These are phyloP conservation scores for Globisporangium cylindrosporum DNA, from an alignment of 352 stramenopile species.

Conservation along the genomic window DNA sequence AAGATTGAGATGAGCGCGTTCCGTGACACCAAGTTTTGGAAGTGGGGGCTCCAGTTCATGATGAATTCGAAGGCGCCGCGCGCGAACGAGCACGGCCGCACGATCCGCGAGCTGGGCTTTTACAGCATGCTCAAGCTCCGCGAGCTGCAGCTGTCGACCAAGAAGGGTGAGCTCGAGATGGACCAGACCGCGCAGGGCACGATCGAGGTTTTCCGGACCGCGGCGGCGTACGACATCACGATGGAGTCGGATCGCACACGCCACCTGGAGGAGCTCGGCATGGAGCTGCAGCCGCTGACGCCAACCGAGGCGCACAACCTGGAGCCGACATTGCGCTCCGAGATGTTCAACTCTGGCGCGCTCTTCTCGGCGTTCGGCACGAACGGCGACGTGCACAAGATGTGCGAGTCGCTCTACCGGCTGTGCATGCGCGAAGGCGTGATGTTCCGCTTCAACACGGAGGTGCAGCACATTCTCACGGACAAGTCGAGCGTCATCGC, in stretches of 20 bases:
- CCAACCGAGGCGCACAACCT: conserved; percentile 54
- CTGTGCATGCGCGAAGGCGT: conserved; percentile 80
- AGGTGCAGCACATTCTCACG: conserved; percentile 76
- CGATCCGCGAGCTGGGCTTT: conserved; percentile 80
- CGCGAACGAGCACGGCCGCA: conserved; percentile 75
- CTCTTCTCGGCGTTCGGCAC: conserved; percentile 81
- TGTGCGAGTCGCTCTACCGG: conserved; percentile 78
- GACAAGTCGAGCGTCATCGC: conserved; percentile 77
- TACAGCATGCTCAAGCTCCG: conserved; percentile 86
- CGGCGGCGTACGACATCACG: conserved; percentile 58
- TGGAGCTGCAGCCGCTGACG: conserved; percentile 73
- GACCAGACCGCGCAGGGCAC: conserved; percentile 83
- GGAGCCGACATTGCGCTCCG: conserved; percentile 54
- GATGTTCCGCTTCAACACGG: conserved; percentile 88
- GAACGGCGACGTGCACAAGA: conserved; percentile 88
- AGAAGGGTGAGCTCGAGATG: conserved; percentile 84
- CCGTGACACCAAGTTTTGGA: conserved; percentile 82
- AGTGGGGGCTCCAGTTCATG: conserved; percentile 85
- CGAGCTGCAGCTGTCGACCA: conserved; percentile 70
- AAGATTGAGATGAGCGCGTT: conserved; percentile 83
- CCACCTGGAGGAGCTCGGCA: conserved; percentile 72
- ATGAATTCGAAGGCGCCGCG: conserved; percentile 75
- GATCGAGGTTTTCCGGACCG: conserved; percentile 70
- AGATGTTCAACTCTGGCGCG: conserved; percentile 61
- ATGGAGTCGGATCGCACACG: conserved; percentile 67